Evolutionary conservation across 768 basidiomycete species (phyloP).

Genomic region (Gloeophyllum trabeum): DNA sequence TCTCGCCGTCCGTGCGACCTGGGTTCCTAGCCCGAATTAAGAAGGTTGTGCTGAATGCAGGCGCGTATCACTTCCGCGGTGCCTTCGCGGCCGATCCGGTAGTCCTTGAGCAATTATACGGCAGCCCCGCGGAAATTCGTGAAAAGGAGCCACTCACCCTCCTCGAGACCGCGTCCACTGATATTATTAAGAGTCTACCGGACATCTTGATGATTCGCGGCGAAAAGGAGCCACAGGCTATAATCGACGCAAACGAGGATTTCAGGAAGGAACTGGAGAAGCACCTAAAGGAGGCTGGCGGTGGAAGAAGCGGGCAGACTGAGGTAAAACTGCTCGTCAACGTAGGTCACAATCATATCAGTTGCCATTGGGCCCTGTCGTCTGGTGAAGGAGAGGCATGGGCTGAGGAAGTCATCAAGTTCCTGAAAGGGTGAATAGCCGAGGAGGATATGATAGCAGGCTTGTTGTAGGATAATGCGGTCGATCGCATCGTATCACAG

Average conservation of each 20-base stretch:
- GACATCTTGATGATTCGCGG: conserved; percentile 34
- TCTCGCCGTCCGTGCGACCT: conserved; percentile 13
- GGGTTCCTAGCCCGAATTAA: conserved; percentile 24
- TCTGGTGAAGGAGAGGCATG: conserved; percentile 54
- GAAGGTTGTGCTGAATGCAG: conserved; percentile 34
- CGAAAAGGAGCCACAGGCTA: conserved; percentile 40
- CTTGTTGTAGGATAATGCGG: too few relatives aligned
- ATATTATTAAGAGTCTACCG: conserved; percentile 29
- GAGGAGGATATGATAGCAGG: too few relatives aligned
- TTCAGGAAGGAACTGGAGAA: conserved; percentile 29
- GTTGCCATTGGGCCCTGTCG: conserved; percentile 33
- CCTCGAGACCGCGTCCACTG: conserved; percentile 22
- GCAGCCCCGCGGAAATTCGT: conserved; percentile 22
- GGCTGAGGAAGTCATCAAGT: conserved; percentile 34
- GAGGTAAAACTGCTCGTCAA: conserved; percentile 22
- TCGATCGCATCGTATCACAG: too few relatives aligned
- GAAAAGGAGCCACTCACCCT: conserved; percentile 30
- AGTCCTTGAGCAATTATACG: conserved; percentile 26
- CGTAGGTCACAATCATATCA: conserved; percentile 54
- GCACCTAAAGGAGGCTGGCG: conserved; percentile 12
- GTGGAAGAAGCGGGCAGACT: conserved; percentile 6
- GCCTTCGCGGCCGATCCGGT: conserved; percentile 14
- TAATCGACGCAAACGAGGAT: conserved; percentile 22
- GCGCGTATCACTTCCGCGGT: conserved; percentile 26
- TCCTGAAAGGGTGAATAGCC: conserved; percentile 15